A percentile compares a stretch with the other conserved stretches of the same genome.
Conservation (phyloP, 2,329 filamentous ascomycete genomes). For the Nigrospora sphaerica region DNA sequence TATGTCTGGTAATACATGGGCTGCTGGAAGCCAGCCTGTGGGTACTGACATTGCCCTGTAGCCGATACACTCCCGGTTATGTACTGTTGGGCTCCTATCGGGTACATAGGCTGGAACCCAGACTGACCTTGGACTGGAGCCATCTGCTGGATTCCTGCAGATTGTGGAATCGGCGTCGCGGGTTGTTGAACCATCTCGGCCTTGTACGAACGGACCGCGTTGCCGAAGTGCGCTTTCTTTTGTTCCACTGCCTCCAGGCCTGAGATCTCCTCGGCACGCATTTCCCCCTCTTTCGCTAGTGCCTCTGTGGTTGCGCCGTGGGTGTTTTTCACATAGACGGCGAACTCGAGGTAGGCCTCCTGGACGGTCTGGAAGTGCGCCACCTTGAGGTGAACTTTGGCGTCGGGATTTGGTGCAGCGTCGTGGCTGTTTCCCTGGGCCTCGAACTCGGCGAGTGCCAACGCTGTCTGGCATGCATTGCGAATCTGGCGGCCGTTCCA, state of each 20-base stretch:
- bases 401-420: conserved; percentile 2
- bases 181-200: not conserved
- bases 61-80: not conserved
- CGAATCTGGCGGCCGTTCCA: conserved; percentile 19
- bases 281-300: not conserved
- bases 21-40: not conserved
- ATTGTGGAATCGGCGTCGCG: not conserved
- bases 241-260: not conserved
- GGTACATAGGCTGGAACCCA: not conserved
- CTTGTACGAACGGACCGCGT: too few relatives aligned
- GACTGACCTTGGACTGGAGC: not conserved
- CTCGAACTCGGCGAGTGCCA: conserved; percentile 13
- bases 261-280: not conserved
- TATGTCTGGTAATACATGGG: not conserved
- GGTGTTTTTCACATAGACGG: conserved; percentile 6
- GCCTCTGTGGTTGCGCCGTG: not conserved
- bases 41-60: not conserved
- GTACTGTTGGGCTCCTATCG: not conserved
- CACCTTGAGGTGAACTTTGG: conserved; percentile 6
- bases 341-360: conserved; percentile 13
- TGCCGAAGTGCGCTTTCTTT: not conserved
- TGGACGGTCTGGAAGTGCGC: conserved; percentile 12
- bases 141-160: not conserved
- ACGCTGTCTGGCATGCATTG: conserved; percentile 14
- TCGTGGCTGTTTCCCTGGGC: conserved; percentile 10